phyloP scores from a whole-genome alignment of 805 yeast genomes.

The Pichia eremophila region DNA sequence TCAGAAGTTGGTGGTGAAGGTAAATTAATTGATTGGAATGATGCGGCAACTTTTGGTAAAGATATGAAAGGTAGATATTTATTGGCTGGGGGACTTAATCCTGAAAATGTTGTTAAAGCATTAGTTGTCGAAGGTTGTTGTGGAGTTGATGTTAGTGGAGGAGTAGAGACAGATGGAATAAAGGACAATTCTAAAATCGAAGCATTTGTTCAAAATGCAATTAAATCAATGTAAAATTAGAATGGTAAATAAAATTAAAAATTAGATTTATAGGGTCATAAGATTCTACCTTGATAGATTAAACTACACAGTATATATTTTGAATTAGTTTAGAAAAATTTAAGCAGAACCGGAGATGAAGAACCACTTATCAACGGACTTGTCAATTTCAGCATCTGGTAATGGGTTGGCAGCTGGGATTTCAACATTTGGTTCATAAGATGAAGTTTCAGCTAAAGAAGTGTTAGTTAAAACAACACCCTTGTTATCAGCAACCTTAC shows the following conservation, averaged over 20 bases:
- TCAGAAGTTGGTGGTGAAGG: constrained; percentile 94
- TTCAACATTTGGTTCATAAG: constrained; percentile 39
- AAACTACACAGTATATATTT: neutral
- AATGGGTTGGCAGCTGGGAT: constrained; percentile 64
- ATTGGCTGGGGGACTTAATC: constrained; percentile 85
- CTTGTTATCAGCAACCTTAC: constrained; percentile 46
- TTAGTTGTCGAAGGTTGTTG: constrained; percentile 44
- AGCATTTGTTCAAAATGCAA: constrained; percentile 48
- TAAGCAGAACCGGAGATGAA: constrained; percentile 74
- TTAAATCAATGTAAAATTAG: constrained; percentile 6
- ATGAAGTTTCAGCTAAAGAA: constrained; percentile 49
- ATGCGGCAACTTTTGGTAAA: constrained; percentile 31
- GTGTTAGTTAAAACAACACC: constrained; percentile 73
- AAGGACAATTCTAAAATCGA: constrained; percentile 62
- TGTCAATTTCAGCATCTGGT: constrained; percentile 91
- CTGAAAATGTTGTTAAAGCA: constrained; percentile 60
- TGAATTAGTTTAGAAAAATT: neutral
- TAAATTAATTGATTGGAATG: constrained; percentile 62
- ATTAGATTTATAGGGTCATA: neutral
- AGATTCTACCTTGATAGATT: neutral
- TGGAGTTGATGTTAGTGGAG: constrained; percentile 94
- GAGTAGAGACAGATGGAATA: constrained; percentile 72
- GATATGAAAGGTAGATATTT: constrained; percentile 34
- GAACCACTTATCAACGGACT: constrained; percentile 97
- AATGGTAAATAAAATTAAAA: neutral